phyloP scores from a whole-genome alignment of 257 asterid genomes.

The Galeopsis tetrahit region DNA sequence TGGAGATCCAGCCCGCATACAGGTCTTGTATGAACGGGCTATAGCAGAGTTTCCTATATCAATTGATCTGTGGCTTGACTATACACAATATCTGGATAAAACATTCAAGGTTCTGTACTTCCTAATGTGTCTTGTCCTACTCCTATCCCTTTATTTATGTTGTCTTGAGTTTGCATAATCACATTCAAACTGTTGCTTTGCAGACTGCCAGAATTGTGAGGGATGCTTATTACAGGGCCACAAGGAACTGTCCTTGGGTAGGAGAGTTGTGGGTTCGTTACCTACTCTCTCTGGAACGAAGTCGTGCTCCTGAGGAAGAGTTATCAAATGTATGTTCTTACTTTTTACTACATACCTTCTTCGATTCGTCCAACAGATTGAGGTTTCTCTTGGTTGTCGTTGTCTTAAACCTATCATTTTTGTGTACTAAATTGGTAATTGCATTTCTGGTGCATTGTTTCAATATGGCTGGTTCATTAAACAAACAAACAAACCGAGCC shows the following conservation, averaged over 20 bases:
- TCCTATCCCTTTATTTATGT: conserved; percentile 18
- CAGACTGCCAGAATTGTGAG: conserved; percentile 84
- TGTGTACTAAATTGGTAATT: background rate
- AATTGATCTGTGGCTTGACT: conserved; percentile 82
- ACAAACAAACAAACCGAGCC: too few relatives aligned
- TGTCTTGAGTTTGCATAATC: conserved; percentile 31
- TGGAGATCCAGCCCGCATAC: conserved; percentile 96
- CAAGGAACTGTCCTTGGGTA: conserved; percentile 95
- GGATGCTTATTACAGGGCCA: conserved; percentile 81
- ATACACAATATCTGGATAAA: conserved; percentile 81
- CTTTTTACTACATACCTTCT: conserved; percentile 25
- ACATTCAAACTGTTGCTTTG: conserved; percentile 33
- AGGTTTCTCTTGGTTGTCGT: conserved; percentile 23
- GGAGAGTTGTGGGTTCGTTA: conserved; percentile 92
- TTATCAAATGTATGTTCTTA: conserved; percentile 59
- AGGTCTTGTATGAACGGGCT: conserved; percentile 92
- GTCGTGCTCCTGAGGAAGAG: conserved; percentile 81
- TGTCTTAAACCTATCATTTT: conserved; percentile 6
- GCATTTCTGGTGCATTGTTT: conserved; percentile 16
- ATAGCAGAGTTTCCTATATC: conserved; percentile 77
- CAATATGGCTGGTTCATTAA: background rate
- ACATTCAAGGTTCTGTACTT: conserved; percentile 77
- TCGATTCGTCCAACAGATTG: conserved; percentile 17
- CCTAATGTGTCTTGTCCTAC: conserved; percentile 3
- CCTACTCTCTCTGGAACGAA: conserved; percentile 79